phyloP scores from a whole-genome alignment of 164 flowering plant species.

The Nymphaea colorata region DNA sequence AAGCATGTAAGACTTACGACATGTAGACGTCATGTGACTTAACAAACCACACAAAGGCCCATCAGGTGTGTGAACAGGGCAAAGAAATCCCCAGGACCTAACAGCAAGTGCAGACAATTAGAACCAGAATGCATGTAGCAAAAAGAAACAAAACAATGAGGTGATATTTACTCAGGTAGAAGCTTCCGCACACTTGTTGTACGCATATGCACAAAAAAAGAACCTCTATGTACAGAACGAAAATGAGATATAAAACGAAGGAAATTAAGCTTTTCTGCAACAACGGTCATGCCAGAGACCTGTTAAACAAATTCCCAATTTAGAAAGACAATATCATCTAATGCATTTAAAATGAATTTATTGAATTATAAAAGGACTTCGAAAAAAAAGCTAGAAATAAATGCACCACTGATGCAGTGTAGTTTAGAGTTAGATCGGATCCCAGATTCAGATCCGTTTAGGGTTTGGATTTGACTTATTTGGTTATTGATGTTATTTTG shows the following conservation, averaged over 20 bases:
- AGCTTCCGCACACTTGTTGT: constrained; percentile 90
- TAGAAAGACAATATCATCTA: no score
- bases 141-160: constrained; percentile 1
- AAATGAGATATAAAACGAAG: constrained; percentile 86
- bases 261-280: constrained; percentile 85
- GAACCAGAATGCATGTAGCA: neutral
- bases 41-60: constrained; percentile 94
- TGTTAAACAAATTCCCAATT: constrained; percentile 9
- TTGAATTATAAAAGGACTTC: no score
- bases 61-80: constrained; percentile 99
- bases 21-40: constrained; percentile 69
- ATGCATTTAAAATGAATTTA: no score
- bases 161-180: constrained; percentile 82
- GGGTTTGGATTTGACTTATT: no score
- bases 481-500: no score
- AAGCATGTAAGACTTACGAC: constrained; percentile 43
- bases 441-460: no score
- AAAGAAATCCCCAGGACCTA: constrained; percentile 97
- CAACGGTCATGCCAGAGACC: constrained; percentile 75
- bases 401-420: no score
- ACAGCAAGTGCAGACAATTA: constrained; percentile 2
- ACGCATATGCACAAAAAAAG: constrained; percentile 83
- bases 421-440: no score
- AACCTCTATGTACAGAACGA: constrained; percentile 94
- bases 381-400: no score